Evolutionary conservation across 768 basidiomycete genomes (phyloP).

Genomic region (Roridomyces roridus): DNA sequence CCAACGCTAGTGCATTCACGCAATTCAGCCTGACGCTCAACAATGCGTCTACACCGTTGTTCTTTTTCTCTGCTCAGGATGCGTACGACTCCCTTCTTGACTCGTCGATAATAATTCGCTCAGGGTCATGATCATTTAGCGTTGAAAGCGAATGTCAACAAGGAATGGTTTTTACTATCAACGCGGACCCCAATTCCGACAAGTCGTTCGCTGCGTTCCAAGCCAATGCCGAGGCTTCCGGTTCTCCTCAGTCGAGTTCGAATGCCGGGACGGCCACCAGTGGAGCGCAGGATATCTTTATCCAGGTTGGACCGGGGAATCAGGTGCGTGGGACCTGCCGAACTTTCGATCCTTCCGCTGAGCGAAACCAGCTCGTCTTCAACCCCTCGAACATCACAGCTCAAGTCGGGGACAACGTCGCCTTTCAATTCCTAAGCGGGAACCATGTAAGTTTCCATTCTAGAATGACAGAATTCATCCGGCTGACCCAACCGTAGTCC

Average conservation of each 20-base stretch:
- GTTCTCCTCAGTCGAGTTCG: too few relatives aligned
- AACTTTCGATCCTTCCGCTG: too few relatives aligned
- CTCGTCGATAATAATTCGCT: background rate
- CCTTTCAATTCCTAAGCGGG: conserved; percentile 55
- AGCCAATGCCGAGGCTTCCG: conserved; percentile 36
- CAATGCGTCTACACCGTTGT: too few relatives aligned
- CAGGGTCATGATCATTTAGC: background rate
- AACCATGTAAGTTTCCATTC: conserved; percentile 51
- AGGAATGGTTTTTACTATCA: conserved; percentile 64
- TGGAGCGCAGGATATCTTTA: too few relatives aligned
- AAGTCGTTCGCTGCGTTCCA: conserved; percentile 50
- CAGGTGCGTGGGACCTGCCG: too few relatives aligned
- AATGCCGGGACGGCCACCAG: too few relatives aligned
- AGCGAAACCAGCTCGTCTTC: too few relatives aligned
- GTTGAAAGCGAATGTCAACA: conserved; percentile 47
- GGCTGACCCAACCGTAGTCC: conserved; percentile 39
- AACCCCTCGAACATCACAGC: conserved; percentile 48
- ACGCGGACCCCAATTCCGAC: conserved; percentile 44
- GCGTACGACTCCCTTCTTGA: too few relatives aligned
- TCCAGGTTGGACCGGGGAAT: too few relatives aligned
- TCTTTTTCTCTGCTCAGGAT: too few relatives aligned
- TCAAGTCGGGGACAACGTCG: conserved; percentile 50
- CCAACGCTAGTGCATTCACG: too few relatives aligned
- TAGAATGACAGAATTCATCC: background rate
- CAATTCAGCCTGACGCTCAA: too few relatives aligned